Base-by-base conservation (phyloP, 768 basidiomycete genomes). In the Gautieria morchelliformis region DNA sequence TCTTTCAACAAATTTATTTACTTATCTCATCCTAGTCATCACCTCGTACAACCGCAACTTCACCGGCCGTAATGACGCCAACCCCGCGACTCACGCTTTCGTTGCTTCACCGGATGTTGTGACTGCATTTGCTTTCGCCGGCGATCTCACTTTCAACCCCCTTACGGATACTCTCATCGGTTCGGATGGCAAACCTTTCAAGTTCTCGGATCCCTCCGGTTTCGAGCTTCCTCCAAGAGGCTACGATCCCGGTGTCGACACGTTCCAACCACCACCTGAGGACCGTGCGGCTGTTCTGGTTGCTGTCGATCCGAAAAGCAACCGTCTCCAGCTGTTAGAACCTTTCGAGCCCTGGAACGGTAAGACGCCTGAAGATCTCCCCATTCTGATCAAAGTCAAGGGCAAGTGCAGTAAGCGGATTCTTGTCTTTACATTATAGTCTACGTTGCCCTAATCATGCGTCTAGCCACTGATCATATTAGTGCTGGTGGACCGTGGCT, bases 41-140 rank as follows among this genome's bases (percentile, higher is more conserved):
- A 95, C 95, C 53, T 97, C 94, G 19, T 99, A 99, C 83, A 99
- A 99, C 85, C 94, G 96, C 71, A 99, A 99, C 85, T 99, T 99
- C 78, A 98, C 96, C 63, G 96, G 95, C 58, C 93, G 96, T 69
- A 99, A 99, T 72, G 96, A 98, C 67, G 94, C 96, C 65, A 98
- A 99, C 83, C 93, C 95, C 20, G 93, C 93, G 61, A 99, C 96
- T 33, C 96, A 98, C 73, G 90, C 92, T 50, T 95, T 94, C 67
- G 92, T 95, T 66, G 86, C 92, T 41, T 93, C 92, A 35, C 92
- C 90, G 44, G 90, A 96, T 66, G 75, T 99, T 69, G 95, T 97
- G 70, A 97, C 95, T 63, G 96, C 96, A 59, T 85, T 99, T 79
- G 83, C 89, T 58, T 97, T 96, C 72, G 92, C 90, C 59, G 96